These are phyloP conservation scores for Codiaeum variegatum DNA, from an alignment of 441 rosid species.

Conservation along the genomic window DNA sequence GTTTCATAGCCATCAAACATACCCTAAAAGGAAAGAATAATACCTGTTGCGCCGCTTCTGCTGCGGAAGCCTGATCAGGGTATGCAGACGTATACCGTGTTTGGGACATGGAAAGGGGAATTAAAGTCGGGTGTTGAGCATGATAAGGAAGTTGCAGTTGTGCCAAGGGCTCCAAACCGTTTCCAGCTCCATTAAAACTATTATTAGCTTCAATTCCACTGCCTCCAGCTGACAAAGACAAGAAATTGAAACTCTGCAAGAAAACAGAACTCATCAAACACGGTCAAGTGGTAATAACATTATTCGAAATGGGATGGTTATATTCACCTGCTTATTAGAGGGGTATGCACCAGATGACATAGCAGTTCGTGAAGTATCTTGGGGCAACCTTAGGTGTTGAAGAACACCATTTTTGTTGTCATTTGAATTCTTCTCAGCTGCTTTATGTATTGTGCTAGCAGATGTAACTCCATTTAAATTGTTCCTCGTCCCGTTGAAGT, in stretches of 20 bases:
- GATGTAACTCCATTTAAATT: slow-evolving; percentile 27
- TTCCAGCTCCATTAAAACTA: slow-evolving; percentile 24
- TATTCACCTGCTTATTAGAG: slow-evolving; percentile 47
- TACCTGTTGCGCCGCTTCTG: slow-evolving; percentile 58
- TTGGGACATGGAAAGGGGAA: slow-evolving; percentile 34
- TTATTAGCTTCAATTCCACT: slow-evolving; percentile 25
- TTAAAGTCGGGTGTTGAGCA: slow-evolving; percentile 37
- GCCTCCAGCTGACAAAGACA: slow-evolving; percentile 51
- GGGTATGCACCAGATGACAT: slow-evolving; percentile 22
- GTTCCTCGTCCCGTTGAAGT: slow-evolving; percentile 28
- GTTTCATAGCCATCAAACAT: too few species aligned
- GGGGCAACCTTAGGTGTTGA: slow-evolving; percentile 22
- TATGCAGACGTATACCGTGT: slow-evolving; percentile 31
- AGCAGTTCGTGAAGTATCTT: slow-evolving; percentile 29
- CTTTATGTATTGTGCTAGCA: slow-evolving; percentile 9
- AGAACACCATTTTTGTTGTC: slow-evolving; percentile 29
- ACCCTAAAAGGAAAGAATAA: slow-evolving; percentile 25
- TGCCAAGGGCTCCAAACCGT: slow-evolving; percentile 27
- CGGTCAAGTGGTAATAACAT: slow-evolving; percentile 3
- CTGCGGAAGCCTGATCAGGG: slow-evolving; percentile 35
- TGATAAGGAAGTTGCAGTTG: slow-evolving; percentile 38
- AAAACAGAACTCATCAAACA: slow-evolving; percentile 21
- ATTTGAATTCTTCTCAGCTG: slow-evolving; percentile 22
- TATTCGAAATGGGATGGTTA: slow-evolving; percentile 5
- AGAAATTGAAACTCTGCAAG: slow-evolving; percentile 61